Conservation (phyloP, 1,284 basidiomycete genomes). For the Trichosporon sp. region DNA sequence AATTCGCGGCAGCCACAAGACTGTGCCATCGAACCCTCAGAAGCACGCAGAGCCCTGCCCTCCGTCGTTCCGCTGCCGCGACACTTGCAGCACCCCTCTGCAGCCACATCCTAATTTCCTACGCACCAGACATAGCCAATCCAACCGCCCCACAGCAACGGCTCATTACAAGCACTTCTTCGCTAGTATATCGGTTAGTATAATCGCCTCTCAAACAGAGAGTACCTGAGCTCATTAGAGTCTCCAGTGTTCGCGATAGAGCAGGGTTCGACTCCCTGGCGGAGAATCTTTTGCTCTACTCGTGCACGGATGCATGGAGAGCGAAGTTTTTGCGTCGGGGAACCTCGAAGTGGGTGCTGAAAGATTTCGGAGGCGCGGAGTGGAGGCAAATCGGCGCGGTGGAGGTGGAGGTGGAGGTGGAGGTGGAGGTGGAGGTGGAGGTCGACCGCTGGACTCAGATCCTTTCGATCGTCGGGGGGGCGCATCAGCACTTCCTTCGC, state of each 20-base stretch:
- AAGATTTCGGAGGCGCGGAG: background rate
- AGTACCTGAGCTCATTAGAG: background rate
- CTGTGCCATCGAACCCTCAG: too few relatives aligned
- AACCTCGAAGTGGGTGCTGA: background rate
- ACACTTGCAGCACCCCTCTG: too few relatives aligned
- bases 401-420: background rate
- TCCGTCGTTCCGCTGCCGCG: too few relatives aligned
- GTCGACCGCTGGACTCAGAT: background rate
- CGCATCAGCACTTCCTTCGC: background rate
- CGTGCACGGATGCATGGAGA: background rate
- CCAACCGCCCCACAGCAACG: background rate
- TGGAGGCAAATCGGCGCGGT: background rate
- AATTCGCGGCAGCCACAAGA: too few relatives aligned
- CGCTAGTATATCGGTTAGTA: constrained; percentile 1
- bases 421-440: background rate
- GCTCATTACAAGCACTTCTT: background rate
- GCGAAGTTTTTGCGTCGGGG: background rate
- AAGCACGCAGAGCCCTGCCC: too few relatives aligned
- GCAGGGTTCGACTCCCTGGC: background rate
- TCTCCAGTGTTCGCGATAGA: background rate
- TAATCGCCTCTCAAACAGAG: background rate
- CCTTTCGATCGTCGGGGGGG: too few relatives aligned
- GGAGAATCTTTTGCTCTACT: background rate
- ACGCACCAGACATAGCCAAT: too few relatives aligned
- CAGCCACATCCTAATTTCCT: too few relatives aligned